Evolutionary conservation across 225 moss, liverwort and hornwort species (phyloP).

Genomic region (Anthoceros angustus): DNA sequence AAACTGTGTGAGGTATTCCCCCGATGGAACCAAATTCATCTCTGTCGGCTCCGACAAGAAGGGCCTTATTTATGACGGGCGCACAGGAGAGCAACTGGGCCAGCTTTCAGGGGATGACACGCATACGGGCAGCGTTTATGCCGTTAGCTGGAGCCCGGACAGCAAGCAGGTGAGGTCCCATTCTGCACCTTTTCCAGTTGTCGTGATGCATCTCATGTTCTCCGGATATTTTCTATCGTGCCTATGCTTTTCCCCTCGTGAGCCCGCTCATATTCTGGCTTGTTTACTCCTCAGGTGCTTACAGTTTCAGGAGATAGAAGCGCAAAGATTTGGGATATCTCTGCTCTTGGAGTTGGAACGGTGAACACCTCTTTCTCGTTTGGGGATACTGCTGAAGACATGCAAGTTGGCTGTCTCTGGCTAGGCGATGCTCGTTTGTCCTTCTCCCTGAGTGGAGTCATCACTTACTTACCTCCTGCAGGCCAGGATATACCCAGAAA

Average conservation of each 20-base stretch:
- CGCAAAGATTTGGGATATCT: constrained; percentile 85
- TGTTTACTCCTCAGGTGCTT: constrained; percentile 34
- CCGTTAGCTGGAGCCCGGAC: constrained; percentile 82
- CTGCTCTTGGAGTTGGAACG: constrained; percentile 39
- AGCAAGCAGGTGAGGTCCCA: constrained; percentile 46
- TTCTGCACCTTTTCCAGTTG: not conserved
- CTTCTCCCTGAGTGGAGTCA: constrained; percentile 66
- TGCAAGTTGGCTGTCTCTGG: constrained; percentile 99
- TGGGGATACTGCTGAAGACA: constrained; percentile 50
- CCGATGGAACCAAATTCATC: constrained; percentile 76
- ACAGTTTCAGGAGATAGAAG: constrained; percentile 96
- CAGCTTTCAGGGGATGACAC: constrained; percentile 43
- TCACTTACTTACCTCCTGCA: constrained; percentile 48
- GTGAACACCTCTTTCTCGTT: constrained; percentile 46
- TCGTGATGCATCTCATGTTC: not conserved
- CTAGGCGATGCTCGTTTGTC: constrained; percentile 64
- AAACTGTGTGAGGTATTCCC: constrained; percentile 83
- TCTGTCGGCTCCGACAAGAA: constrained; percentile 88
- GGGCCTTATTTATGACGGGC: constrained; percentile 62
- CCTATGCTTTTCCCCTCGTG: not conserved
- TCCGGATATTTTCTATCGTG: not conserved
- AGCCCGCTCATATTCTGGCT: constrained; percentile 2
- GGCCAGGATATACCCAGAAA: constrained; percentile 26
- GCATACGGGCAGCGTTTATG: constrained; percentile 84
- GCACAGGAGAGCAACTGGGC: constrained; percentile 66